phyloP scores from a whole-genome alignment of 2,329 filamentous ascomycete genomes.

The Hymenoscyphus scutula region DNA sequence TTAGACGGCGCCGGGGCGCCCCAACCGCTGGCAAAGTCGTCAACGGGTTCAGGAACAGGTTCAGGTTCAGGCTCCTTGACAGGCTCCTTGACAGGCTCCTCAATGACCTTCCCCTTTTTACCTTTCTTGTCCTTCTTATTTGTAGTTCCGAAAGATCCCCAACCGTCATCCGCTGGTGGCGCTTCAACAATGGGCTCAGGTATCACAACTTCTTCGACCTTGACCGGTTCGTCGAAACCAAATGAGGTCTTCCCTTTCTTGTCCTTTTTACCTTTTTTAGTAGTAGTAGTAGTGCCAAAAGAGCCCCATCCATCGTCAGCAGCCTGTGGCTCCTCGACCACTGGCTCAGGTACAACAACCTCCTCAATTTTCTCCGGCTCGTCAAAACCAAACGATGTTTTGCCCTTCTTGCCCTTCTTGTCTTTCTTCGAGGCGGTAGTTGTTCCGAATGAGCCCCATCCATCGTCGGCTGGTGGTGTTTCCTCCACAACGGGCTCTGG shows the following conservation, averaged over 20 bases:
- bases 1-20: slow-evolving; percentile 36
- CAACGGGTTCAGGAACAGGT: slow-evolving; percentile 33
- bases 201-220: slow-evolving; percentile 8
- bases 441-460: slow-evolving; percentile 16
- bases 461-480: slow-evolving; percentile 32
- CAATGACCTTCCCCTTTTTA: slow-evolving; percentile 43
- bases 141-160: slow-evolving; percentile 14
- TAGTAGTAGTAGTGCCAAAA: slow-evolving; percentile 1
- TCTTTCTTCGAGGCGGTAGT: not conserved
- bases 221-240: slow-evolving; percentile 22
- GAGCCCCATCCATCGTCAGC: slow-evolving; percentile 19
- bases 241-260: slow-evolving; percentile 43
- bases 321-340: slow-evolving; percentile 34
- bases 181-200: slow-evolving; percentile 29
- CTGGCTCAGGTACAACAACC: slow-evolving; percentile 23
- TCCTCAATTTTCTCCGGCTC: slow-evolving; percentile 10
- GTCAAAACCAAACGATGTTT: not conserved
- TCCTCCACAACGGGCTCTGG: slow-evolving; percentile 33
- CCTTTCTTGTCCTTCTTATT: slow-evolving; percentile 34
- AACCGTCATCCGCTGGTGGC: slow-evolving; percentile 32
- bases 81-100: slow-evolving; percentile 20
- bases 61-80: slow-evolving; percentile 26
- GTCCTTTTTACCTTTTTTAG: slow-evolving; percentile 34
- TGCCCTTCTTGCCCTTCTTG: slow-evolving; percentile 31
- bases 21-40: slow-evolving; percentile 31